Base-by-base conservation (phyloP, 352 stramenopile species). In the Globisporangium yorkense region DNA sequence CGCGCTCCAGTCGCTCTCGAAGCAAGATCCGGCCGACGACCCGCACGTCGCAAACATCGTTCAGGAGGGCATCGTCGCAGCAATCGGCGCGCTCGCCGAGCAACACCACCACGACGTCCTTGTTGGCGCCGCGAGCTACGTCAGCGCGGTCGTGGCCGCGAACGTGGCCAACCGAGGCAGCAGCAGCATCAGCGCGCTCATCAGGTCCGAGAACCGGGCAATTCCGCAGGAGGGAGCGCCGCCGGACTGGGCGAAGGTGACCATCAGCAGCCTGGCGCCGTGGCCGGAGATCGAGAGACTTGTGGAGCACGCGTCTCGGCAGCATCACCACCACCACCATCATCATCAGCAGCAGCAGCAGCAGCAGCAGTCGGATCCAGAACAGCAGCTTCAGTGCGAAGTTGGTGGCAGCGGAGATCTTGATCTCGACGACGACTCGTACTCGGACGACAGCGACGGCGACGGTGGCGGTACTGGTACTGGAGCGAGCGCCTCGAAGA, bases 51-150 rank as follows among this genome's bases (percentile, higher is more conserved):
- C 72, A 39, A 88, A 77, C 31, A 79, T 93, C 53, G 67, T 87
- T 46, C 80, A 89, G 59, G 77, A 88, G 10, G 81, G 81, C 8
- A 75, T 92, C 27, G 80, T 94, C 5, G 61, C 72, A 0, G 80
- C 80, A 0, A 83, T 93, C 54, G 71, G 72, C 1, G 65, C 67
- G 41, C 61, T 92, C 20, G 71, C 70, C n/a, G 81, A 91, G 39
- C 70, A 72, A 18, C 77, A 88, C 45, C 73, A 86, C 43, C 64
- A 79, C 12, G 77, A 88, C 37, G 50, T 87, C 24, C 66, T 88
- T 3, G 27, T 72, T 15, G 55, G 72, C 9, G 77, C 65, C 8
- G 65, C 68, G 1, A 67, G 66, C 51, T 66, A 64, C 55, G 16
- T 76, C 55, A 55, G 56, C 39, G 51, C 51, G 5, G 20, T 73